Evolutionary conservation across 139 green algal species (phyloP).

Genomic region (Haematococcus sp.): DNA sequence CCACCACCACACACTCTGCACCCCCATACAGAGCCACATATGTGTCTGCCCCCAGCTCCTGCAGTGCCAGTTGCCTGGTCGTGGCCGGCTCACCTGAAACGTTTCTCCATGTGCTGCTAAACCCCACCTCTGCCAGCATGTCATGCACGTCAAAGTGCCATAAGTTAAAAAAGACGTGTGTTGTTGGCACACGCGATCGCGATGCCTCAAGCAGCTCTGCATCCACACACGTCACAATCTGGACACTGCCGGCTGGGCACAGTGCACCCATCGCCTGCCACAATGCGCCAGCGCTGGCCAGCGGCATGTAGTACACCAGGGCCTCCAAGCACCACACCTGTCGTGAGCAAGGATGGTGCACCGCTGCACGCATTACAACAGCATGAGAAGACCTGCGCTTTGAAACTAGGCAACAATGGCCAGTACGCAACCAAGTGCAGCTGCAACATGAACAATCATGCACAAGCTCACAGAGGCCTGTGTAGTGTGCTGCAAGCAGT

Average conservation of each 20-base stretch:
- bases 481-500: no score
- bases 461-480: no score
- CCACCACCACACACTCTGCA: slow-evolving; percentile 28
- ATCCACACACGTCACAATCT: slow-evolving; percentile 37
- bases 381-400: no score
- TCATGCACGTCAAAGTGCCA: slow-evolving; percentile 37
- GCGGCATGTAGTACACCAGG: slow-evolving; percentile 42
- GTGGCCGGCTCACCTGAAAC: slow-evolving; percentile 6
- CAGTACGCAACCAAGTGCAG: no score
- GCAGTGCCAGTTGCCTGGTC: slow-evolving; percentile 21
- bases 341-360: background rate
- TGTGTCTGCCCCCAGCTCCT: slow-evolving; percentile 26
- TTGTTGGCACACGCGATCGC: background rate
- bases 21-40: slow-evolving; percentile 49
- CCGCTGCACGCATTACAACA: no score
- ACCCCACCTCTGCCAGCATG: background rate
- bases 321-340: slow-evolving; percentile 34
- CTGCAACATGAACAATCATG: no score
- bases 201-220: slow-evolving; percentile 33
- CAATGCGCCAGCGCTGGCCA: slow-evolving; percentile 5
- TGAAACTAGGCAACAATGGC: no score
- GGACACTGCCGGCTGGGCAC: slow-evolving; percentile 19
- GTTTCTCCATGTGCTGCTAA: background rate
- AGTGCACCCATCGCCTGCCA: slow-evolving; percentile 8
- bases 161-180: slow-evolving; percentile 36